phyloP scores from a whole-genome alignment of 2,329 filamentous ascomycete genomes.

The Aspergillus quadricinctus region DNA sequence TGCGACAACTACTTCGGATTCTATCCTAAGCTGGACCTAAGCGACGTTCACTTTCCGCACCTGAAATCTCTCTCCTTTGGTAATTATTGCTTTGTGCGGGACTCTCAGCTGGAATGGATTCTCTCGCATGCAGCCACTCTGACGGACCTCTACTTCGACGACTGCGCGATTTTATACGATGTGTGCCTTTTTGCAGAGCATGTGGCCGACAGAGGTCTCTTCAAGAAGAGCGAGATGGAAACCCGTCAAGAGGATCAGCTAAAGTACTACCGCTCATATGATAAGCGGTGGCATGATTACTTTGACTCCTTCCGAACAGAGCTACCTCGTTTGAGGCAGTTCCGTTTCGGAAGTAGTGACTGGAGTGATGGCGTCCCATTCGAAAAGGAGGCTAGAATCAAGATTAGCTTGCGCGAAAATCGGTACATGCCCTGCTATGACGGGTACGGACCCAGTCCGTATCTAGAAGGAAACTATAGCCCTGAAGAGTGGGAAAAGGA shows the following conservation, averaged over 20 bases:
- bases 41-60: constrained; percentile 31
- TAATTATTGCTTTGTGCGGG: constrained; percentile 41
- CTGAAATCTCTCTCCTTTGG: constrained; percentile 40
- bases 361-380: constrained; percentile 12
- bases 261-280: constrained; percentile 3
- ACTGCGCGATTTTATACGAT: constrained; percentile 36
- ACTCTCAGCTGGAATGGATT: constrained; percentile 48
- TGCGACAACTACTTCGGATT: constrained; percentile 38
- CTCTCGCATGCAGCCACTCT: constrained; percentile 36
- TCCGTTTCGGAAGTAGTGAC: constrained; percentile 8
- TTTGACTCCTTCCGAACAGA: constrained; percentile 15
- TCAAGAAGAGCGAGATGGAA: constrained; percentile 14
- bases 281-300: constrained; percentile 18
- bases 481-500: neutral
- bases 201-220: constrained; percentile 40
- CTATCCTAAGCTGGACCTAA: constrained; percentile 37
- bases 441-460: constrained; percentile 15
- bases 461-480: constrained; percentile 6
- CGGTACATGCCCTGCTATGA: constrained; percentile 19
- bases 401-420: constrained; percentile 7
- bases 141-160: constrained; percentile 40
- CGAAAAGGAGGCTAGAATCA: constrained; percentile 14
- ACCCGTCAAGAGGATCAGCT: neutral
- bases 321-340: constrained; percentile 12
- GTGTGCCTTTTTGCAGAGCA: neutral